Evolutionary conservation across 192 early-diverging fungal genomes (phyloP), one percentile per base, ranked within the genome.

Genomic region (Paraglomus occultum): DNA sequence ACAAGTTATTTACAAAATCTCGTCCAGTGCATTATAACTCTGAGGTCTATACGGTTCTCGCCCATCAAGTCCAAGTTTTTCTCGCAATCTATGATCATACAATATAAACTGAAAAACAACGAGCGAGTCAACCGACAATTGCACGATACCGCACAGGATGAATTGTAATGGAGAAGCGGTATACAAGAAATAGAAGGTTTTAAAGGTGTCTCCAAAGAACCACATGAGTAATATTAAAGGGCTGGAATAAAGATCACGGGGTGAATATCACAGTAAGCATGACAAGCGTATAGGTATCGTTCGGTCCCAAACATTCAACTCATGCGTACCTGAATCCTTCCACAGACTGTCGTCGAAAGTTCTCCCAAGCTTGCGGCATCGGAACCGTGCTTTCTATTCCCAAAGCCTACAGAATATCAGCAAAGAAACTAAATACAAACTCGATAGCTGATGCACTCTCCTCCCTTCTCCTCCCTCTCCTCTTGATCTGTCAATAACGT

Each of bases 361-460:
- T 86, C 18, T 78, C 62, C 40, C 78, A 71, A 38, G 79, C 79
- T 67, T 87, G 85, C 10, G 85, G 85, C 11, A 87, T 57, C n/a
- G 85, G 85, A 8, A 87, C 75, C 5, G 85, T 83, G n/a, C 78
- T 76, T 58, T 84, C 85, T 45, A 87, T 83, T 0, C 85, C 80
- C 20, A 87, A 51, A 48, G 79, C 73, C 79, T 80, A 69, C 11
- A 8, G 12, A n/a, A 4, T 14, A 3, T 6, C 23, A 20, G n/a
- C 61, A 42, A n/a, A 12, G 53, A 67, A 40, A 47, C 53, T 49
- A 70, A 49, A 61, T 38, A 54, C 3, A 45, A 54, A 15, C 39
- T 31, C n/a, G 6, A 50, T 5, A 17, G 59, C 15, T 18, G 15
- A 51, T 50, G 49, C 51, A 18, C 51, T 2, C 51, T 18, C 18